phyloP scores from a whole-genome alignment of 345 rosid species.

The Lepidium africanum region DNA sequence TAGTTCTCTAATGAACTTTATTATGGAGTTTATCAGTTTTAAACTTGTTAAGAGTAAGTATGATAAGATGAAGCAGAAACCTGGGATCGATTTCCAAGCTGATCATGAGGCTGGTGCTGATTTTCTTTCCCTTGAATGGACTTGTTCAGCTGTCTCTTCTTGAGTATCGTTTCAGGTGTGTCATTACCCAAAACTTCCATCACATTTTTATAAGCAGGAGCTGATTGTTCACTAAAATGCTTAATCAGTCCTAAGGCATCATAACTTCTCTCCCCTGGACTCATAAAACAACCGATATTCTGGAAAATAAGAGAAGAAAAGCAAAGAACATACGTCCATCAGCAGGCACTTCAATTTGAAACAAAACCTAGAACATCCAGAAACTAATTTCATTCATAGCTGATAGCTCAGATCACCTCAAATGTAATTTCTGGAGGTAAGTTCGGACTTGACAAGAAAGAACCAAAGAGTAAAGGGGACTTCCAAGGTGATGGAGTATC shows the following conservation, averaged over 20 bases:
- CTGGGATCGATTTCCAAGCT: constrained; percentile 34
- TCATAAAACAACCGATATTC: constrained; percentile 87
- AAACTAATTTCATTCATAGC: background rate
- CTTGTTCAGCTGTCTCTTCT: constrained; percentile 32
- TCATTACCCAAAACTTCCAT: constrained; percentile 80
- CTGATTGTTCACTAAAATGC: constrained; percentile 79
- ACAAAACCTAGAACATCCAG: background rate
- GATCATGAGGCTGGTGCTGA: constrained; percentile 23
- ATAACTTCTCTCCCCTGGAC: constrained; percentile 83
- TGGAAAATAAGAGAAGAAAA: constrained; percentile 23
- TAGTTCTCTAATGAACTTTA: too few species aligned
- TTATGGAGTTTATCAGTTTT: background rate
- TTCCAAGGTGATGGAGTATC: constrained; percentile 96
- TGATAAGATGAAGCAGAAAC: constrained; percentile 37
- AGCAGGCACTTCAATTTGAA: background rate
- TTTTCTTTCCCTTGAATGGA: constrained; percentile 40
- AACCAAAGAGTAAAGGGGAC: constrained; percentile 82
- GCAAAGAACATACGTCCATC: background rate
- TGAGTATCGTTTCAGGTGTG: constrained; percentile 49
- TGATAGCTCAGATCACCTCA: constrained; percentile 48
- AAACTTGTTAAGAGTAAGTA: background rate
- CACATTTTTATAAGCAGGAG: constrained; percentile 87
- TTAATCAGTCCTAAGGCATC: constrained; percentile 91
- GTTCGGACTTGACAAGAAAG: constrained; percentile 72
- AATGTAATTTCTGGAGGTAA: constrained; percentile 75